phyloP scores from a whole-genome alignment of 1,139 yeast genomes.

The Wickerhamomyces sp. region DNA sequence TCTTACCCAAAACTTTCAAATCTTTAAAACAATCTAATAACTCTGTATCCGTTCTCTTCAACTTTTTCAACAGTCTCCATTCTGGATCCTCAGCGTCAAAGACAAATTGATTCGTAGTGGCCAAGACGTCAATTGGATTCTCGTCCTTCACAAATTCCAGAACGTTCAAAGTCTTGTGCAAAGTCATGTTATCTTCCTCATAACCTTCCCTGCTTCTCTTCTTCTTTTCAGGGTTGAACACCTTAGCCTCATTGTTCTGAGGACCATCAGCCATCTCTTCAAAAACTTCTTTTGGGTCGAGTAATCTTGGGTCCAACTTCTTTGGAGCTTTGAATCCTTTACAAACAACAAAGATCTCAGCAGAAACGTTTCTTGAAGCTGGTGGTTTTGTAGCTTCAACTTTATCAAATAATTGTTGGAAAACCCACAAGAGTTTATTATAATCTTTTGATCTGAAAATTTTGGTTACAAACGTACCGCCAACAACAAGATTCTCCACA shows the following conservation, averaged over 20 bases:
- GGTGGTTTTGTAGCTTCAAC: conserved; percentile 99
- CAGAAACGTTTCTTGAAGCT: conserved; percentile 97
- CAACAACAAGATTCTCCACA: conserved; percentile 85
- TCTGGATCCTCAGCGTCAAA: conserved; percentile 61
- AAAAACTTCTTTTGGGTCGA: conserved; percentile 90
- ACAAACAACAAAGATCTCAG: conserved; percentile 97
- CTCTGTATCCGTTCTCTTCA: conserved; percentile 75
- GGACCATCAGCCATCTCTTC: conserved; percentile 82
- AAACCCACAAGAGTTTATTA: conserved; percentile 95
- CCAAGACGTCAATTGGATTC: conserved; percentile 81
- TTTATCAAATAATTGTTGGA: conserved; percentile 89
- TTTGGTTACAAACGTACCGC: conserved; percentile 97
- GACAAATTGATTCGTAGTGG: conserved; percentile 60
- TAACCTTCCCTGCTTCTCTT: conserved; percentile 93
- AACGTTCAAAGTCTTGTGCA: conserved; percentile 68
- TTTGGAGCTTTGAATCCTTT: conserved; percentile 95
- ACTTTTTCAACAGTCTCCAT: conserved; percentile 62
- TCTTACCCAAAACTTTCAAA: conserved; percentile 87
- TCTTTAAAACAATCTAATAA: conserved; percentile 81
- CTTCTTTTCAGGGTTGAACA: conserved; percentile 90
- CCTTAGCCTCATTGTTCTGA: conserved; percentile 83
- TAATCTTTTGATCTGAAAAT: conserved; percentile 97
- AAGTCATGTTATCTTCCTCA: conserved; percentile 85
- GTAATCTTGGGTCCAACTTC: conserved; percentile 83
- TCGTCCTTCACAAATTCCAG: conserved; percentile 76